Conservation (phyloP, 2,329 filamentous ascomycete species). For the Phialophora expanda region DNA sequence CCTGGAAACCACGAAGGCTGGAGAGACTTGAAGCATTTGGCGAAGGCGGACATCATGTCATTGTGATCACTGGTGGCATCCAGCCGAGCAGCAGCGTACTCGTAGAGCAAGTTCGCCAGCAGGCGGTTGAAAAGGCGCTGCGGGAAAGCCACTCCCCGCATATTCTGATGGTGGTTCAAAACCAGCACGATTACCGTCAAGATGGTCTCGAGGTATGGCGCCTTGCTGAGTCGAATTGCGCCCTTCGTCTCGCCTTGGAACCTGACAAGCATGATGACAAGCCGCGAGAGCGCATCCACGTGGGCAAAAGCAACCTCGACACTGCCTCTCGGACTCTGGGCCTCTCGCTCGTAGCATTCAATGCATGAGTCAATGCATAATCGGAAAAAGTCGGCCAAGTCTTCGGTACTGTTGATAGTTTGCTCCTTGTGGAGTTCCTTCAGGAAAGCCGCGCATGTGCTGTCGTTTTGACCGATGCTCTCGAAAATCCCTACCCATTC, state of each 20-base stretch:
- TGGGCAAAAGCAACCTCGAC: conserved; percentile 66
- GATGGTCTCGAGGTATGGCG: conserved; percentile 76
- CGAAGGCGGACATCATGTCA: conserved; percentile 74
- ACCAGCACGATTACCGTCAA: conserved; percentile 79
- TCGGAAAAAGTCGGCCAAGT: conserved; percentile 79
- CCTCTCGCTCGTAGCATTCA: conserved; percentile 74
- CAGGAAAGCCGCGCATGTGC: conserved; percentile 75
- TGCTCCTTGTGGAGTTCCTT: conserved; percentile 78
- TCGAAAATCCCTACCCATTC: conserved; percentile 89
- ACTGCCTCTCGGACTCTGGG: conserved; percentile 65
- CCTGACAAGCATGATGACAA: conserved; percentile 76
- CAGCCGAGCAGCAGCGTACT: conserved; percentile 66
- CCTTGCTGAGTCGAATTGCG: conserved; percentile 66
- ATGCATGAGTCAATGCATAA: conserved; percentile 80
- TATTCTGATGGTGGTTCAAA: conserved; percentile 82
- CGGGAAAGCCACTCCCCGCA: conserved; percentile 79
- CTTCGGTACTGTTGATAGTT: conserved; percentile 74
- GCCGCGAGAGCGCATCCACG: conserved; percentile 80
- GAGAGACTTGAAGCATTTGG: conserved; percentile 71
- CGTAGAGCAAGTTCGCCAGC: conserved; percentile 80
- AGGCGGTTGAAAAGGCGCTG: conserved; percentile 90
- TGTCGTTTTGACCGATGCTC: conserved; percentile 75
- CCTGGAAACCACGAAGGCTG: conserved; percentile 78
- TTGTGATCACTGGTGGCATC: conserved; percentile 66
- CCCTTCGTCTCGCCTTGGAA: conserved; percentile 68